Evolutionary conservation across 2,329 filamentous ascomycete species (phyloP).

Genomic region (Colletotrichum musae): DNA sequence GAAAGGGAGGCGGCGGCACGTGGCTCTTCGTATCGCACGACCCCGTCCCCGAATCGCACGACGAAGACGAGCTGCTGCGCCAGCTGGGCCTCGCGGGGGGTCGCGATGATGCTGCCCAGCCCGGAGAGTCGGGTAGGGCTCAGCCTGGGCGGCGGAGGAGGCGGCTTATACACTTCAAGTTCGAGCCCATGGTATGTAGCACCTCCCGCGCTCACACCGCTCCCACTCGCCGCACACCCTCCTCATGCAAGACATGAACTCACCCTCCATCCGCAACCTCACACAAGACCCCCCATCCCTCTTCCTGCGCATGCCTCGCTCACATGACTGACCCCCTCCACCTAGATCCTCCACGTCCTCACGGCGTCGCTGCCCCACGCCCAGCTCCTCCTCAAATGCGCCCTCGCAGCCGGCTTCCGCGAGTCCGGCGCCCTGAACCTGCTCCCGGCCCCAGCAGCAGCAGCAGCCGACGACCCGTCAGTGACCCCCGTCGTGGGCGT

Average conservation of each 20-base stretch:
- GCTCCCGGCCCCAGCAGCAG: constrained; percentile 46
- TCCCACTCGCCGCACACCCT: neutral
- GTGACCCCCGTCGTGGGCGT: constrained; percentile 84
- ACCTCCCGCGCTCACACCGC: constrained; percentile 22
- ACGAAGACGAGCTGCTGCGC: constrained; percentile 41
- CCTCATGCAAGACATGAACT: neutral
- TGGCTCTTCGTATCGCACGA: constrained; percentile 95
- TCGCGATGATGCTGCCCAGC: constrained; percentile 40
- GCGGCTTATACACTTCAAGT: constrained; percentile 86
- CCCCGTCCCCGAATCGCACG: constrained; percentile 61
- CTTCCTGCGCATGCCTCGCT: constrained; percentile 1
- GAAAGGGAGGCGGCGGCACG: constrained; percentile 85
- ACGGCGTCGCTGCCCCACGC: constrained; percentile 82
- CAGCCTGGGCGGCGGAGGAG: constrained; percentile 49
- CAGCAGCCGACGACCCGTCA: constrained; percentile 49
- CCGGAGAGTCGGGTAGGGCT: constrained; percentile 29
- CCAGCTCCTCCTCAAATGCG: constrained; percentile 81
- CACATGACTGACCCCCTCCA: constrained; percentile 1
- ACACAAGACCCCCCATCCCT: too few relatives aligned
- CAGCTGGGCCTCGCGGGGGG: constrained; percentile 56
- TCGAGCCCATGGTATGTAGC: constrained; percentile 88
- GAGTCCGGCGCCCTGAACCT: constrained; percentile 89
- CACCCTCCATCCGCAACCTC: neutral
- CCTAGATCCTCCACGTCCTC: constrained; percentile 89
- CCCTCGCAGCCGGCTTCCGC: constrained; percentile 86